Conservation (phyloP, 148 eudicot genomes). For the Linanthus parryae region DNA sequence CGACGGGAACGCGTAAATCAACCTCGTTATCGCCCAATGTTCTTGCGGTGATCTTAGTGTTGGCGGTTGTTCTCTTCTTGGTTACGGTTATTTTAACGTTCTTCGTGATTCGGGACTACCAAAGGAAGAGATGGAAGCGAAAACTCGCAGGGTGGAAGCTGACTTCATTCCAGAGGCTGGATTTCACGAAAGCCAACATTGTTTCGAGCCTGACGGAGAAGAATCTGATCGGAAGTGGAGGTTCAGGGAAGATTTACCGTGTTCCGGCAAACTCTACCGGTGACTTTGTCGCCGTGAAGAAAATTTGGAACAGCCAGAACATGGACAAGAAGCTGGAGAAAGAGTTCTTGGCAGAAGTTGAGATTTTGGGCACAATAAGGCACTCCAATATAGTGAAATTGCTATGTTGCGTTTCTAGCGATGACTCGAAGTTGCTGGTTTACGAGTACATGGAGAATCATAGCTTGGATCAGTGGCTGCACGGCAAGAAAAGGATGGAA, state of each 20-base stretch:
- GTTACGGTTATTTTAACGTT: slow-evolving; percentile 19
- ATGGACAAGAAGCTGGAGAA: slow-evolving; percentile 36
- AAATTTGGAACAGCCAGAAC: slow-evolving; percentile 38
- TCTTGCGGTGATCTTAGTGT: slow-evolving; percentile 37
- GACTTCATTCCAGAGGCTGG: slow-evolving; percentile 54
- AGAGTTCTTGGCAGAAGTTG: slow-evolving; percentile 60
- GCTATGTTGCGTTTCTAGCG: slow-evolving; percentile 63
- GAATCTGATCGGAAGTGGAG: slow-evolving; percentile 60
- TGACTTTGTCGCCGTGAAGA: slow-evolving; percentile 45
- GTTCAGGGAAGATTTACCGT: slow-evolving; percentile 54
- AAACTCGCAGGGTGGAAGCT: slow-evolving; percentile 39
- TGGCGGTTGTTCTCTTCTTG: slow-evolving; percentile 26
- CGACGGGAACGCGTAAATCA: slow-evolving; percentile 1
- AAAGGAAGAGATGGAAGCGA: slow-evolving; percentile 25
- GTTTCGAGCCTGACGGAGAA: slow-evolving; percentile 35
- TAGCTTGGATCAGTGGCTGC: slow-evolving; percentile 71
- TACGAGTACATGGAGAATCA: slow-evolving; percentile 73
- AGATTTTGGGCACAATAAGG: slow-evolving; percentile 50
- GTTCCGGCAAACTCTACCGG: slow-evolving; percentile 30
- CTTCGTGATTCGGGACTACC: slow-evolving; percentile 20
- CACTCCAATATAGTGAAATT: slow-evolving; percentile 78
- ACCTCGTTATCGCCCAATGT: slow-evolving; percentile 25
- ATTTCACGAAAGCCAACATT: slow-evolving; percentile 47
- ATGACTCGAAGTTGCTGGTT: slow-evolving; percentile 50
- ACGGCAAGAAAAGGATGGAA: slow-evolving; percentile 16